Conservation (phyloP, 2,329 filamentous ascomycete species). For the Nannizziopsis arthrosporioides region DNA sequence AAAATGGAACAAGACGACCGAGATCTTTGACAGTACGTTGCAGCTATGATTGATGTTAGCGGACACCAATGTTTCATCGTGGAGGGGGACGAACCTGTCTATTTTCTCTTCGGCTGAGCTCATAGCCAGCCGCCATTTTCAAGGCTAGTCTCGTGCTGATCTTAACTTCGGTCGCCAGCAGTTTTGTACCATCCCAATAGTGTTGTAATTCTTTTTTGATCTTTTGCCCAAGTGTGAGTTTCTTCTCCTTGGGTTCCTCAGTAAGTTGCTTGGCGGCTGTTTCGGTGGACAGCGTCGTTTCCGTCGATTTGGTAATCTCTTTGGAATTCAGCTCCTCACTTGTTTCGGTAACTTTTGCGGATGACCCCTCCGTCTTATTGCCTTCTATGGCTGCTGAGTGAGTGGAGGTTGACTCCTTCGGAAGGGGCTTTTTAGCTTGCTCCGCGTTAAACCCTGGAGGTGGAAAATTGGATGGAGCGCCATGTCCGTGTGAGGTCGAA, state of each 20-base stretch:
- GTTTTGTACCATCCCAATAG: slow-evolving; percentile 97
- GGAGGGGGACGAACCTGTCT: slow-evolving; percentile 49
- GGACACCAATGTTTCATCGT: not conserved
- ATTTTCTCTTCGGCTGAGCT: slow-evolving; percentile 85
- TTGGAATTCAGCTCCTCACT: slow-evolving; percentile 12
- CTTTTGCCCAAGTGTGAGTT: slow-evolving; percentile 78
- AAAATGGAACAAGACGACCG: slow-evolving; percentile 84
- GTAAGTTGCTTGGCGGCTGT: slow-evolving; percentile 44
- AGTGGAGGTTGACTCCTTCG: slow-evolving; percentile 19
- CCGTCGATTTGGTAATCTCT: slow-evolving; percentile 30
- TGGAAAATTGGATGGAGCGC: slow-evolving; percentile 45
- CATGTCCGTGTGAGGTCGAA: slow-evolving; percentile 37
- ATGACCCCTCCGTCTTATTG: slow-evolving; percentile 3
- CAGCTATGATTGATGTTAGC: slow-evolving; percentile 38
- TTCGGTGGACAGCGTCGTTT: slow-evolving; percentile 4
- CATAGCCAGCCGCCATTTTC: slow-evolving; percentile 97
- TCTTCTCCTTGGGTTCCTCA: slow-evolving; percentile 61
- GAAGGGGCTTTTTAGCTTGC: slow-evolving; percentile 72
- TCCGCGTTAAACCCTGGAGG: slow-evolving; percentile 88
- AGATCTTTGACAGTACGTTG: slow-evolving; percentile 89
- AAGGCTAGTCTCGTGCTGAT: slow-evolving; percentile 84
- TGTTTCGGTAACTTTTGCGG: slow-evolving; percentile 13
- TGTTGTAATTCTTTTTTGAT: slow-evolving; percentile 88
- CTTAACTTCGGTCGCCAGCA: slow-evolving; percentile 79
- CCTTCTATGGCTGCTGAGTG: not conserved